Evolutionary conservation across 768 basidiomycete species (phyloP), one percentile per base, ranked within the genome.

Genomic region (Chalciporus sphaerocephalus): DNA sequence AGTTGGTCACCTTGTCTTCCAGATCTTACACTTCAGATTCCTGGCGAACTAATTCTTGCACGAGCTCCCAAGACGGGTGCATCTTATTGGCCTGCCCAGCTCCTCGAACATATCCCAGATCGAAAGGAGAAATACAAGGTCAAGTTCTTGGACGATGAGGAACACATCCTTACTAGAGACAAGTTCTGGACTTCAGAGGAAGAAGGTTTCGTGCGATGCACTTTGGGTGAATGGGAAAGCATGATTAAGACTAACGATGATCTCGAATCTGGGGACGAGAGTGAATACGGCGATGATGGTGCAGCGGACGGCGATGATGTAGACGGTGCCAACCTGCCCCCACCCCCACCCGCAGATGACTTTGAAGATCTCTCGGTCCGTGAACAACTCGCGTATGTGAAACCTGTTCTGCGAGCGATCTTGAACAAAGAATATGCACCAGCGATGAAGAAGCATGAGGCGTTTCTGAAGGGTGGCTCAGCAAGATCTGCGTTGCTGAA

Each of bases 41-140:
- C 85, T 3, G 87, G 85, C 3, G 87, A 89, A 59, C 61, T 81
- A 1, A 66, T 88, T 2, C 68, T 88, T 11, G 81, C 82, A 6
- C 63, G 63, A 43, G 57, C 53, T 17, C 62, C 62, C 21, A 56
- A 53, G n/a, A 59, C 59, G 6, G 53, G 65, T 5, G 51, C 55
- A 5, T 53, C 60, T 13, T 83, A 81, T 54, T 91, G 87, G 87
- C 85, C 87, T 2, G 87, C 82, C 1, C 69, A 68, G 57, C 65
- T 90, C 32, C 54, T 81, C 9, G 67, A 55, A 0, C 86, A 81
- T 53, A 45, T 77, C 18, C 61, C 64, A 2, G 59, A 36, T 16
- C 55, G 61, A n/a, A 58, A 63, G 30, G 71, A 73, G 45, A 74
- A 67, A 55, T 91, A 87, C 59, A 57, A 51, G 18, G 66, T 86